Evolutionary conservation across 1,139 yeast species (phyloP), one percentile per base, ranked within the genome.

Genomic region (Suhomyces kunorum): DNA sequence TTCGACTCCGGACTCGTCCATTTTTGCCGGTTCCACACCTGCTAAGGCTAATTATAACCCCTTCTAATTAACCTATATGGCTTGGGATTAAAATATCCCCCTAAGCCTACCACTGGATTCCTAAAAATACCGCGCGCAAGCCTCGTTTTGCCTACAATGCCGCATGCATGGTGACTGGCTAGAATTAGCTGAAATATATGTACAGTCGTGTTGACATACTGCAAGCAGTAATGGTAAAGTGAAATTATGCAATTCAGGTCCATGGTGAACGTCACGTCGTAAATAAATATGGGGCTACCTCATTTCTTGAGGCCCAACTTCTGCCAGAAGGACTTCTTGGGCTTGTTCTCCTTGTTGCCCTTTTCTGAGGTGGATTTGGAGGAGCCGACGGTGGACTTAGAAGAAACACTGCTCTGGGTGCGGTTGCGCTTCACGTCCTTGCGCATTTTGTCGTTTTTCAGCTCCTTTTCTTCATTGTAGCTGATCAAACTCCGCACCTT

Each of bases 1-100:
- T 82, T 82, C 88, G 84, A 82, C 76, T 81, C 87, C 87, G 81
- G 83, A 80, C 87, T 82, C 87, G 87, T 82, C 87, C 87, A 81
- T 53, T 64, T 31, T 24, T 19, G 3, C 3, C n/a, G 7, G 3
- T 19, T 20, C 11, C 11, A 4, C n/a, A 5, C 24, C 6, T 9
- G n/a, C 8, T 4, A 18, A 8, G n/a, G 18, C 29, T 27, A 27
- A 15, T 27, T 15, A 15, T 27, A 27, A 16, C 9, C 12, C 13
- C 16, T 27, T n/a, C n/a, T n/a, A n/a, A n/a, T n/a, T n/a, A n/a
- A n/a, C n/a, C n/a, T n/a, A n/a, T n/a, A n/a, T n/a, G n/a, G n/a
- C n/a, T n/a, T n/a, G n/a, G n/a, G n/a, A n/a, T n/a, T n/a, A n/a
- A n/a, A n/a, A n/a, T n/a, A n/a, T n/a, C n/a, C n/a, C n/a, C n/a